Base-by-base conservation (phyloP, 1,139 yeast genomes). In the Suhomyces bribrorum region DNA sequence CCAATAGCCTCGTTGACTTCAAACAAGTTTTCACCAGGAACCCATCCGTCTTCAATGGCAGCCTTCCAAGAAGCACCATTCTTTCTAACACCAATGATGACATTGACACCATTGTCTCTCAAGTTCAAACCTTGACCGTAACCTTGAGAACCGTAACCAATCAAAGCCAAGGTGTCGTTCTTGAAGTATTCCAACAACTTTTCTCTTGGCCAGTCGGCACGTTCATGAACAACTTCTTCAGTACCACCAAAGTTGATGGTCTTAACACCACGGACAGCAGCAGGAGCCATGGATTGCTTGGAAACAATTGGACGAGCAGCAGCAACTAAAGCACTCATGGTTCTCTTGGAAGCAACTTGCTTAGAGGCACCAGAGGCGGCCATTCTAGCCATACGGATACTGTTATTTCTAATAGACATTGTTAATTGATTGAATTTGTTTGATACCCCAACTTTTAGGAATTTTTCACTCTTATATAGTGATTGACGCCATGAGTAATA, bases 91-190 rank as follows among this genome's bases (percentile, higher is more conserved):
- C 98, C 98, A 56, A 92, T 79, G 68, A 92, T 86, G 59, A 92
- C 98, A 69, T 92, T 92, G 63, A 92, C 73, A 69, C 98, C 98
- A 63, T 92, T 90, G 80, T 92, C 98, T 78, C 98, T 87, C 78
- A 92, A 76, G 89, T 92, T 92, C 61, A 92, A 83, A 74, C 97
- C 97, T 79, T 92, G 98, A 66, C 98, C 98, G 79, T 92, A 92
- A 75, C 98, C 98, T 79, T 92, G 98, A 56, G 98, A 92, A 65
- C 98, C 98, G 82, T 92, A 92, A 73, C 98, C 98, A 58, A 92
- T 90, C 64, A 92, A 76, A 56, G 98, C 97, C 64, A 92, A 77
- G 49, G 98, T 92, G 70, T 92, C 98, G 73, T 90, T 77, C 81
- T 92, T 90, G 88, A 92, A 92, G 81, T 89, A 92, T 62, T 89